These are phyloP conservation scores for Penicillium daleae DNA, from an alignment of 495 filamentous ascomycete genomes.

Conservation along the genomic window DNA sequence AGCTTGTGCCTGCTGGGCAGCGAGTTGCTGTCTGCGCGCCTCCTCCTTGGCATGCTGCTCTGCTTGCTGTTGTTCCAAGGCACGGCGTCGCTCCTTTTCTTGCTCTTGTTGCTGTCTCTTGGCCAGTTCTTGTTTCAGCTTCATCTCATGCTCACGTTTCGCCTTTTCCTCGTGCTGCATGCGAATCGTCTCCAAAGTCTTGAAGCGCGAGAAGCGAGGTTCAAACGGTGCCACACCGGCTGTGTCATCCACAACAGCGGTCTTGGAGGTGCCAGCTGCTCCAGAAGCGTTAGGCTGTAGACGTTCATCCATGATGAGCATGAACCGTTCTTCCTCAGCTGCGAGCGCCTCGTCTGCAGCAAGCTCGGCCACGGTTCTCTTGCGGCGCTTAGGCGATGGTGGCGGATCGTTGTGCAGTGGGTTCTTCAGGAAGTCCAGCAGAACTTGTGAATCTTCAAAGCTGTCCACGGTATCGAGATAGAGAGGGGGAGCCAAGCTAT, in stretches of 20 bases:
- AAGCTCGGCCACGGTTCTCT: conserved; percentile 91
- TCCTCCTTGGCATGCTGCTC: conserved; percentile 55
- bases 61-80: conserved; percentile 50
- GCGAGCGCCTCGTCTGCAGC: conserved; percentile 91
- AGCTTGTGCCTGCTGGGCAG: conserved; percentile 55
- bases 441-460: conserved; percentile 64
- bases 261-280: conserved; percentile 59
- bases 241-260: conserved; percentile 73
- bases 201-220: conserved; percentile 87
- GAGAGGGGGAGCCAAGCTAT: conserved; percentile 72
- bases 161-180: conserved; percentile 71
- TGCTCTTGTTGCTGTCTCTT: conserved; percentile 55
- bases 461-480: conserved; percentile 73
- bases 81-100: conserved; percentile 47
- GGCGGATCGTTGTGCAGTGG: conserved; percentile 74
- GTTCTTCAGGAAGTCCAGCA: conserved; percentile 72
- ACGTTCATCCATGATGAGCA: conserved; percentile 92
- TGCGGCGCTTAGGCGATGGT: conserved; percentile 84
- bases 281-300: conserved; percentile 62
- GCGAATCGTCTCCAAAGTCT: conserved; percentile 84
- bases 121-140: conserved; percentile 57
- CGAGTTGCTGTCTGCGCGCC: conserved; percentile 46
- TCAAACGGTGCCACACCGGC: conserved; percentile 72
- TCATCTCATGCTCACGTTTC: conserved; percentile 65
- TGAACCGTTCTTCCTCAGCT: conserved; percentile 84